Evolutionary conservation across 2,329 filamentous ascomycete species (phyloP), one percentile per base, ranked within the genome.

Genomic region (Trichoderma sp.): DNA sequence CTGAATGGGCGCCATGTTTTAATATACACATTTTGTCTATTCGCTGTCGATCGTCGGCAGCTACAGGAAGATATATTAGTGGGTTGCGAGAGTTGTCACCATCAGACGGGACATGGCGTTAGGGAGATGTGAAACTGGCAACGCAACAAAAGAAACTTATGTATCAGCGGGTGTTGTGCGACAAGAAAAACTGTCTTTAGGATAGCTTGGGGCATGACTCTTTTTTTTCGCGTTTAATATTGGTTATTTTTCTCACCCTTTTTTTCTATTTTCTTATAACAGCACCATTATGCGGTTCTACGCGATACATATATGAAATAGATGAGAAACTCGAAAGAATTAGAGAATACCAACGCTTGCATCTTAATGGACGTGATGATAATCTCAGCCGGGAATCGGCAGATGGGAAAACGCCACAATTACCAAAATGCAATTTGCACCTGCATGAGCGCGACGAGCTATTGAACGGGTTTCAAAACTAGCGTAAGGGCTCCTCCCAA

Each of bases 21-120:
- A 76, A 41, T 64, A 68, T 75, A 71, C 45, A 66, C 33, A 41
- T 63, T 63, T 67, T 68, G 24, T 53, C 71, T 41, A 53, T 62
- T 24, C 59, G 56, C 68, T 53, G 35, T 64, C 69, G 33, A 12
- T 60, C 18, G n/a, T 12, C 31, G 53, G 64, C 64, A 69, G 65
- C 35, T 35, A 24, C 50, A 33, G 31, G 29, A 66, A 50, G 66
- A 76, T 50, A 66, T 62, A 33, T 56, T n/a, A 62, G 50, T 69
- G 60, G 73, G 56, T 50, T 72, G 59, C 68, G 59, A 45, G 11
- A 74, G 63, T 75, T 66, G 68, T 74, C 63, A 75, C 72, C 62
- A 73, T 73, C 66, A 76, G 73, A 67, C 62, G 75, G 67, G 53
- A 67, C 67, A 67, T 24, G 78, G 78, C 77, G 77, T 79, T 78